Evolutionary conservation across 73 alveolate genomes (phyloP).

Genomic region (Paramecium sexaurelia): DNA sequence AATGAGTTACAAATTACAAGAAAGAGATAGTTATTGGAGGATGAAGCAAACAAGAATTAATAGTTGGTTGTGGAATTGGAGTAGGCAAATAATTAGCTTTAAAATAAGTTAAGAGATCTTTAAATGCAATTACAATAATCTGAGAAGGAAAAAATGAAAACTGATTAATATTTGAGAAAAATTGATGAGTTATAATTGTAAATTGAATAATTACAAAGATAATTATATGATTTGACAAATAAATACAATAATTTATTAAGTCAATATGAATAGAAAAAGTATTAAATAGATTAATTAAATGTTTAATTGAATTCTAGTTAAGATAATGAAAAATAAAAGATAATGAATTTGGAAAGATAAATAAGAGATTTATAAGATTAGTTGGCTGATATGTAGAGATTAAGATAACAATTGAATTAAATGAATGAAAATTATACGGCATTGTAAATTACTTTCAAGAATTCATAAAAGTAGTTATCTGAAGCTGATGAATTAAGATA

Average conservation of each 20-base stretch:
- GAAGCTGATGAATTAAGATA: slow-evolving; percentile 23
- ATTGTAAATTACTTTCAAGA: not conserved
- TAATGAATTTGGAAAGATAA: not conserved
- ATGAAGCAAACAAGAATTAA: slow-evolving; percentile 5
- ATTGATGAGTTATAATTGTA: not conserved
- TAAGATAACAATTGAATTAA: not conserved
- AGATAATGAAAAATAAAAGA: not conserved
- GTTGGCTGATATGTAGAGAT: not conserved
- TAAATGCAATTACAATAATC: not conserved
- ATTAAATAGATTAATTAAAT: not conserved
- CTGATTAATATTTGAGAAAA: not conserved
- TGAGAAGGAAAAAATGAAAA: not conserved
- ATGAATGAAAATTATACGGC: slow-evolving; percentile 42
- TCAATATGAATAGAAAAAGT: not conserved
- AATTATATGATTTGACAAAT: not conserved
- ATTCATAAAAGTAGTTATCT: not conserved
- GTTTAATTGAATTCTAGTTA: not conserved
- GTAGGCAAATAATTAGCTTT: not conserved
- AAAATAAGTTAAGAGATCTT: not conserved
- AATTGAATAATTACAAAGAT: not conserved
- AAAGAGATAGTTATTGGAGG: not conserved
- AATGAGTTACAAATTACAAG: not conserved
- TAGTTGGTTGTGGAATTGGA: not conserved
- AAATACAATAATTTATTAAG: not conserved
- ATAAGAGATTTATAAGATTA: not conserved